These are phyloP conservation scores for Hypoxylon sp. DNA, from an alignment of 2,329 filamentous ascomycete species.

Conservation along the genomic window DNA sequence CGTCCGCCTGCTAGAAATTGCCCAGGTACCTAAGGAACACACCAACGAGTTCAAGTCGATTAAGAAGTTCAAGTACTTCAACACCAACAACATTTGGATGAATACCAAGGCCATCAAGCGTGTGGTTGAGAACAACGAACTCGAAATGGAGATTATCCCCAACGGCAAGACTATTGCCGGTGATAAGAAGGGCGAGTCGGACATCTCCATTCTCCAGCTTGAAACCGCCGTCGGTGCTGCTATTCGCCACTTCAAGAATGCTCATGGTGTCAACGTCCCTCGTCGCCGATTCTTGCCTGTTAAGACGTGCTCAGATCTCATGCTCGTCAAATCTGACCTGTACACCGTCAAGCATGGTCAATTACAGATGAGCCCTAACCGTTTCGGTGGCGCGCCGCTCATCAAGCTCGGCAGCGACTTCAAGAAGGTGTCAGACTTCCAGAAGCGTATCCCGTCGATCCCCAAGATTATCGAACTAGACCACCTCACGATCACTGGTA, in stretches of 20 bases:
- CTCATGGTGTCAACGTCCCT: conserved; percentile 98
- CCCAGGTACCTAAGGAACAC: conserved; percentile 99
- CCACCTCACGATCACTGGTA: conserved; percentile 97
- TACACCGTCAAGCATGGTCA: conserved; percentile 99
- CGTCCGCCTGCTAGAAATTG: conserved; percentile 96
- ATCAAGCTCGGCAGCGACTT: conserved; percentile 99
- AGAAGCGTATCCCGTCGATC: conserved; percentile 87
- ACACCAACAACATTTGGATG: conserved; percentile 99
- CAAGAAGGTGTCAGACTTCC: conserved; percentile 99
- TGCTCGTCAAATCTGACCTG: conserved; percentile 99
- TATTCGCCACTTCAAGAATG: conserved; percentile 98
- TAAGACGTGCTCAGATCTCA: conserved; percentile 99
- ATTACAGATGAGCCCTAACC: conserved; percentile 95
- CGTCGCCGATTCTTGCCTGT: conserved; percentile 98
- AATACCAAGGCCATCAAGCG: conserved; percentile 98
- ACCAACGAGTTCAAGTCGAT: conserved; percentile 99
- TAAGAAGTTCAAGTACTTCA: conserved; percentile 99
- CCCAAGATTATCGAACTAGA: conserved; percentile 93
- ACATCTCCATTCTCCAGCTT: conserved; percentile 96
- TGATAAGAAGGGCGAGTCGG: conserved; percentile 99
- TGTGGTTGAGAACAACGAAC: conserved; percentile 97
- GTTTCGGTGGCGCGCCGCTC: conserved; percentile 95
- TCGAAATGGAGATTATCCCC: conserved; percentile 99
- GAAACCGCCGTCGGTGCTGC: conserved; percentile 98
- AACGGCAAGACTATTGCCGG: conserved; percentile 99